A percentile compares a stretch with the other conserved stretches of the same genome.
These are phyloP conservation scores for Penicillium maclennaniae DNA, from an alignment of 495 filamentous ascomycete species.

Conservation along the genomic window DNA sequence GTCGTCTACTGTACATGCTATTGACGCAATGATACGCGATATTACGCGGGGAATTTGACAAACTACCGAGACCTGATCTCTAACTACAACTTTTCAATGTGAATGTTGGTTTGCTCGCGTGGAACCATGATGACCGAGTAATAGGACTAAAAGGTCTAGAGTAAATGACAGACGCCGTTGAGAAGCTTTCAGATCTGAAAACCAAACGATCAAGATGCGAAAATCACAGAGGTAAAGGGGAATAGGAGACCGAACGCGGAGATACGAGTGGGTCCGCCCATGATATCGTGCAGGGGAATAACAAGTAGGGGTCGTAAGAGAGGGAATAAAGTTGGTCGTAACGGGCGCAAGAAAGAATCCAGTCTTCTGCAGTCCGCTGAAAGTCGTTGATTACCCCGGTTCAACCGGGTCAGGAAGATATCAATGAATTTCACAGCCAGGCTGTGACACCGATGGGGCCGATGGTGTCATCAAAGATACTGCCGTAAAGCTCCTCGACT, in stretches of 20 bases:
- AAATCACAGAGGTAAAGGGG: constrained; percentile 3
- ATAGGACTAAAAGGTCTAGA: neutral
- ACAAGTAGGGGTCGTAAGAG: constrained; percentile 19
- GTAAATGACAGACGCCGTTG: neutral
- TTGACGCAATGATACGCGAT: no score
- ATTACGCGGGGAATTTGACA: neutral
- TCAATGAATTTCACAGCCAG: constrained; percentile 40
- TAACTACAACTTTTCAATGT: neutral
- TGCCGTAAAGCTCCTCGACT: constrained; percentile 65
- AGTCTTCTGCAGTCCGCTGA: constrained; percentile 19
- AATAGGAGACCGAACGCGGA: constrained; percentile 9
- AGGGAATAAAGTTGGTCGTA: constrained; percentile 32
- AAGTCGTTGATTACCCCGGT: constrained; percentile 19
- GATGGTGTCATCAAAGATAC: constrained; percentile 45
- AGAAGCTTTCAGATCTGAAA: neutral
- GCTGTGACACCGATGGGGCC: constrained; percentile 33
- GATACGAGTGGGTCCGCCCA: constrained; percentile 21
- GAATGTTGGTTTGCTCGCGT: neutral
- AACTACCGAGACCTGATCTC: neutral
- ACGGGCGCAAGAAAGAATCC: constrained; percentile 17
- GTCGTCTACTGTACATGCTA: no score
- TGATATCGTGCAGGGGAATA: constrained; percentile 27
- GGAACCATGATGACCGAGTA: neutral
- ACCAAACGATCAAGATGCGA: neutral
- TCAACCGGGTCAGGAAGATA: constrained; percentile 20